phyloP scores from a whole-genome alignment of 2,329 filamentous ascomycete species.

The Elsinoe perseae region DNA sequence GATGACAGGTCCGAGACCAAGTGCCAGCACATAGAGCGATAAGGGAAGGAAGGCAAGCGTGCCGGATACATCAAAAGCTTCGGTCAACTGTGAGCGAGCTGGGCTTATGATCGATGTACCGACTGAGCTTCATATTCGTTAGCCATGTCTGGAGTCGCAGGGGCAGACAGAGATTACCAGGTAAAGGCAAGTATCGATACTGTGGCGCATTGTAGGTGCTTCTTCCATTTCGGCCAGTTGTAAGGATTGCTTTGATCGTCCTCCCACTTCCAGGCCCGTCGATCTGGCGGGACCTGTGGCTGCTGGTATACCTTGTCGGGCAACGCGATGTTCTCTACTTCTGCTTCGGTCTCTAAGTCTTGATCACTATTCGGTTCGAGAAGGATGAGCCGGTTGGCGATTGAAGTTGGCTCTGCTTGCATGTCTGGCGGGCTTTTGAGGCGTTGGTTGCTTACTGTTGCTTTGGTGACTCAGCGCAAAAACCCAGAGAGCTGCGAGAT shows the following conservation, averaged over 20 bases:
- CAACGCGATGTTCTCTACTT: not conserved
- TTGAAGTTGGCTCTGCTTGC: too few species aligned
- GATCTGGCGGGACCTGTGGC: not conserved
- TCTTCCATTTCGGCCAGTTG: constrained; percentile 45
- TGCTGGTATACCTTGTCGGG: not conserved
- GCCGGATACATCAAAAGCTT: constrained; percentile 47
- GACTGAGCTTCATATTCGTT: not conserved
- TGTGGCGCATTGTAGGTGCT: constrained; percentile 33
- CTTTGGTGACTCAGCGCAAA: too few species aligned
- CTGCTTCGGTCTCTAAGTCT: not conserved
- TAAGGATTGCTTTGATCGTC: constrained; percentile 42
- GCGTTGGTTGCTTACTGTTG: too few species aligned
- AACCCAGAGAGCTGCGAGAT: too few species aligned
- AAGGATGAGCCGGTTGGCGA: too few species aligned
- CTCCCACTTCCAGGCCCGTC: constrained; percentile 22
- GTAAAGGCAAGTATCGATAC: constrained; percentile 35
- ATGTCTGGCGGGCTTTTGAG: too few species aligned
- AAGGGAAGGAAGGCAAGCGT: constrained; percentile 52
- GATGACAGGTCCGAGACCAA: constrained; percentile 63
- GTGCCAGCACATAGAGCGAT: constrained; percentile 52
- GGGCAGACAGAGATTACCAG: not conserved
- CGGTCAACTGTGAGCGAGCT: constrained; percentile 34
- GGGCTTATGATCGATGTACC: constrained; percentile 14
- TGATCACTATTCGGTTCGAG: too few species aligned
- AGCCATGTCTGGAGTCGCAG: not conserved